Conservation (phyloP, 306 rosid species). For the Pterocarpus santalinus region DNA sequence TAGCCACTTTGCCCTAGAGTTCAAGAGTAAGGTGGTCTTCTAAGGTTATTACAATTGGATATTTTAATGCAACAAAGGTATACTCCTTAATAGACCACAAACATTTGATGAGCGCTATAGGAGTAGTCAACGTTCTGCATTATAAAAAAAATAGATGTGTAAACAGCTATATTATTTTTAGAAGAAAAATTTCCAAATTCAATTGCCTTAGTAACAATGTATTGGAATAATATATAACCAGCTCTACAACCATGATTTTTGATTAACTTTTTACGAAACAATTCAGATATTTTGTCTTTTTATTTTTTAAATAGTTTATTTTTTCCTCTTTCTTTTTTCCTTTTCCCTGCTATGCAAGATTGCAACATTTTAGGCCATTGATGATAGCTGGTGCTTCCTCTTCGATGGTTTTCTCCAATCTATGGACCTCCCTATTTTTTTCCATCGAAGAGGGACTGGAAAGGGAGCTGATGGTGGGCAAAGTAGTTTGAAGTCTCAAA, state of each 20-base stretch:
- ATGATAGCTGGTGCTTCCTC: conserved; percentile 73
- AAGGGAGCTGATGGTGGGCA: no score
- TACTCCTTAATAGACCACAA: conserved; percentile 82
- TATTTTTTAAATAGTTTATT: no score
- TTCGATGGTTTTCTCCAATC: conserved; percentile 45
- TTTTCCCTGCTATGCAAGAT: conserved; percentile 4
- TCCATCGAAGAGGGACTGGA: no score
- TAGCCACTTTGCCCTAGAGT: conserved; percentile 95
- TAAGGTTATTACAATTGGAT: conserved; percentile 91
- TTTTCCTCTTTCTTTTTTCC: background rate
- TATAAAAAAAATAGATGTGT: conserved; percentile 10
- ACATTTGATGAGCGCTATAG: conserved; percentile 89
- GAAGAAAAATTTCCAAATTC: background rate
- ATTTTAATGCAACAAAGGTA: conserved; percentile 83
- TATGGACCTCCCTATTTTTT: no score
- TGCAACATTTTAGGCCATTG: conserved; percentile 55
- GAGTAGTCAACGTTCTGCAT: conserved; percentile 89
- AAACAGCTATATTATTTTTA: conserved; percentile 6
- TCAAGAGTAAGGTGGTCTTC: conserved; percentile 95
- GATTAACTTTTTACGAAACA: background rate
- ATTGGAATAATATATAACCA: background rate
- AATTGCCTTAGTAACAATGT: background rate
- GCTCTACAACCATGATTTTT: background rate
- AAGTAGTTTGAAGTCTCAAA: no score
- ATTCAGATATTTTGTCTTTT: no score